phyloP scores from a whole-genome alignment of 306 rosid species.

The Crotalaria pallida region DNA sequence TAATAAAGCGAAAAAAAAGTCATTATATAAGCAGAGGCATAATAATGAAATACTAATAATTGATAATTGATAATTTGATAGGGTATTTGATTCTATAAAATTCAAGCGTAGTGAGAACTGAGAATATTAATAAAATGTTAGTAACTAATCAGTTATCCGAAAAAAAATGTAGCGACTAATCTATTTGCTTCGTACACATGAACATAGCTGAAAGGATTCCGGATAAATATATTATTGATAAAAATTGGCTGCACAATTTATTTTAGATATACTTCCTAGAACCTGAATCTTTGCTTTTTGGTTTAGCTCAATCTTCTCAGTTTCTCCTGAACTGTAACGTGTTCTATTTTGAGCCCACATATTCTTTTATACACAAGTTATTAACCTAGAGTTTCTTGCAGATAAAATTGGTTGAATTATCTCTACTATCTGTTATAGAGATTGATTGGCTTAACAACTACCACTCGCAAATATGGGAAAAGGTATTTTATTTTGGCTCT shows the following conservation, averaged over 20 bases:
- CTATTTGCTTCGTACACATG: neutral
- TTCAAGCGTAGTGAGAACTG: neutral
- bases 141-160: too few species aligned
- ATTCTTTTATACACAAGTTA: neutral
- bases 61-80: too few species aligned
- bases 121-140: neutral
- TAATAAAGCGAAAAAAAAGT: too few species aligned
- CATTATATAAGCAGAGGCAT: too few species aligned
- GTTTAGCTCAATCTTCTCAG: neutral
- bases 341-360: neutral
- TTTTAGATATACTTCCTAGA: neutral
- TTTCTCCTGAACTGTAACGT: neutral
- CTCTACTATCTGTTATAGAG: slow-evolving; percentile 69
- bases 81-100: neutral
- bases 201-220: neutral
- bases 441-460: slow-evolving; percentile 75
- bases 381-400: slow-evolving; percentile 39
- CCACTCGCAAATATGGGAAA: slow-evolving; percentile 89
- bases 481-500: slow-evolving; percentile 43
- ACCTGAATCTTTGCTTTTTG: slow-evolving; percentile 9
- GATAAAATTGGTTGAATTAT: slow-evolving; percentile 71
- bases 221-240: neutral
- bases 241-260: neutral
- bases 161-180: too few species aligned
- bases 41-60: too few species aligned